phyloP scores from a whole-genome alignment of 2,329 filamentous ascomycete species.

The Fonsecaea pedrosoi region DNA sequence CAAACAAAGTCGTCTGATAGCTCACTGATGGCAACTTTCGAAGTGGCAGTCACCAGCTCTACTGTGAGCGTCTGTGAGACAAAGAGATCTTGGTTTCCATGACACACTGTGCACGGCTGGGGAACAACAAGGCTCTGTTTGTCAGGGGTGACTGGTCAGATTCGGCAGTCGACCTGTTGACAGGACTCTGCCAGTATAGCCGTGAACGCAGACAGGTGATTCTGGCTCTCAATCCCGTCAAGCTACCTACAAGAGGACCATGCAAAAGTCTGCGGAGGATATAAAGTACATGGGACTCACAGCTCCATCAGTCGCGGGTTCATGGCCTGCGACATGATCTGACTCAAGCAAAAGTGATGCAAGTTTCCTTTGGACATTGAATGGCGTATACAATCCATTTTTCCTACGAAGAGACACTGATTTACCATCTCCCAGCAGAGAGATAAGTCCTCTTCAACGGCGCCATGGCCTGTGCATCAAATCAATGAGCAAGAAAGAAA shows the following conservation, averaged over 20 bases:
- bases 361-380: background rate
- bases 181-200: background rate
- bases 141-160: constrained; percentile 12
- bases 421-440: background rate
- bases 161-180: background rate
- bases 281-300: too few relatives aligned
- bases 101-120: constrained; percentile 3
- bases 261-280: too few relatives aligned
- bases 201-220: background rate
- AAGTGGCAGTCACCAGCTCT: background rate
- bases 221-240: too few relatives aligned
- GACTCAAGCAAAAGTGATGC: background rate
- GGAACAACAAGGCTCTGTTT: constrained; percentile 18
- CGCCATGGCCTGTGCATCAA: background rate
- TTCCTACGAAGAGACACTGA: background rate
- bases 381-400: background rate
- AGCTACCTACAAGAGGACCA: too few relatives aligned
- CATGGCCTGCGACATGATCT: background rate
- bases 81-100: background rate
- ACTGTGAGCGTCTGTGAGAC: background rate
- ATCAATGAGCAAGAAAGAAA: background rate
- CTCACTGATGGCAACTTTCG: background rate
- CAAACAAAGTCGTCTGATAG: background rate
- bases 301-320: too few relatives aligned
- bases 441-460: background rate